Evolutionary conservation across 1,139 yeast genomes (phyloP).

Genomic region (Saccharomyces hybrid): DNA sequence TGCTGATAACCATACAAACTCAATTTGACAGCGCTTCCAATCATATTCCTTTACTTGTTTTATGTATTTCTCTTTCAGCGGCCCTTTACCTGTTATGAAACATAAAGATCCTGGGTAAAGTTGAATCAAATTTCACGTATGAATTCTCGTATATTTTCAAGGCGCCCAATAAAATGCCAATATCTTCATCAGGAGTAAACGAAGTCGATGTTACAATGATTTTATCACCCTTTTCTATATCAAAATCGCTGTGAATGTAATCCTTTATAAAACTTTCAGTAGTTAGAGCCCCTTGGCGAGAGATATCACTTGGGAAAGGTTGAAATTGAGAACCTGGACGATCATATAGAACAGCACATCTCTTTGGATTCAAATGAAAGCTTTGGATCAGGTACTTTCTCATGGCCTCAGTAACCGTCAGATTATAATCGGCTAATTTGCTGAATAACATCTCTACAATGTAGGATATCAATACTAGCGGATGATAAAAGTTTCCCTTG

Average conservation of each 20-base stretch:
- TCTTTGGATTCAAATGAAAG: constrained; percentile 39
- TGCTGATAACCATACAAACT: constrained; percentile 66
- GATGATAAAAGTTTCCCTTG: constrained; percentile 41
- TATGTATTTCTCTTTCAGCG: constrained; percentile 49
- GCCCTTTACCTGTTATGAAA: constrained; percentile 92
- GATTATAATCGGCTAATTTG: constrained; percentile 54
- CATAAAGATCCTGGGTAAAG: constrained; percentile 49
- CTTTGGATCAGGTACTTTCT: constrained; percentile 48
- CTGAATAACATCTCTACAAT: constrained; percentile 55
- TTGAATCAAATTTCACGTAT: constrained; percentile 18
- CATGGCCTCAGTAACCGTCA: constrained; percentile 79
- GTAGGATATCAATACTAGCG: constrained; percentile 53
- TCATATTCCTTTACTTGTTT: constrained; percentile 40
- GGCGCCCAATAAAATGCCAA: constrained; percentile 60
- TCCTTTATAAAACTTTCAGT: constrained; percentile 34
- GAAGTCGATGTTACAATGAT: constrained; percentile 81
- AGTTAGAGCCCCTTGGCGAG: constrained; percentile 20
- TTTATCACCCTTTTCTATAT: constrained; percentile 40
- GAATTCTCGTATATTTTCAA: constrained; percentile 50
- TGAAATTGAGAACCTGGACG: constrained; percentile 64
- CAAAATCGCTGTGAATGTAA: constrained; percentile 33
- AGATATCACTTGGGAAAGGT: constrained; percentile 37
- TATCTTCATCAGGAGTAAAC: constrained; percentile 93
- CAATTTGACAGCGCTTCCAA: constrained; percentile 45
- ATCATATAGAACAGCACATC: constrained; percentile 53